phyloP scores from a whole-genome alignment of 306 rosid species.

The Dalbergia cultrata region DNA sequence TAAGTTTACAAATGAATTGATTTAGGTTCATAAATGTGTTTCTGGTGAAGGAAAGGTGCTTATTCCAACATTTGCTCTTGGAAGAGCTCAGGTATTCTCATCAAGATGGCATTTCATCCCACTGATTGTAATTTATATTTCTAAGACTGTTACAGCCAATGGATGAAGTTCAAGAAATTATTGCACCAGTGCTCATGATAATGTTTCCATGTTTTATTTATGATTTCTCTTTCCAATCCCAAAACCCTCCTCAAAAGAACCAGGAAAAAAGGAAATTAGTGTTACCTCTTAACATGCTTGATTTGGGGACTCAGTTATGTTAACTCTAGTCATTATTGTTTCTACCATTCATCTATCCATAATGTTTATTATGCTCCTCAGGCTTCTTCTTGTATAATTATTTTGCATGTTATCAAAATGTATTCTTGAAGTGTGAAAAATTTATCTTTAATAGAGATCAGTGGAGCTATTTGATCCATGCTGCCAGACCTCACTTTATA shows the following conservation, averaged over 20 bases:
- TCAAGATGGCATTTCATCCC: slow-evolving; percentile 29
- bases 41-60: slow-evolving; percentile 92
- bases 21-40: slow-evolving; percentile 84
- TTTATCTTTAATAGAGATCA: no score
- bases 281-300: background rate
- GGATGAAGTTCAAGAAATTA: slow-evolving; percentile 21
- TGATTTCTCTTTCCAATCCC: background rate
- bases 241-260: background rate
- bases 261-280: background rate
- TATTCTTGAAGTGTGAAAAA: no score
- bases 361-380: background rate
- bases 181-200: background rate
- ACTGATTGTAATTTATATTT: slow-evolving; percentile 20
- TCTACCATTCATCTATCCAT: slow-evolving; percentile 5
- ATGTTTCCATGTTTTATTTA: slow-evolving; percentile 18
- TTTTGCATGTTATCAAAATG: background rate
- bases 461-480: no score
- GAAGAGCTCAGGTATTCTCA: slow-evolving; percentile 91
- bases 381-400: background rate
- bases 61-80: slow-evolving; percentile 96
- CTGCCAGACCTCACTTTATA: no score
- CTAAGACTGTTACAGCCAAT: slow-evolving; percentile 3
- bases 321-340: background rate
- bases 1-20: slow-evolving; percentile 41
- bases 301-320: background rate